Evolutionary conservation across 164 flowering plant species (phyloP), one percentile per base, ranked within the genome.

Genomic region (Tinospora cordifolia): DNA sequence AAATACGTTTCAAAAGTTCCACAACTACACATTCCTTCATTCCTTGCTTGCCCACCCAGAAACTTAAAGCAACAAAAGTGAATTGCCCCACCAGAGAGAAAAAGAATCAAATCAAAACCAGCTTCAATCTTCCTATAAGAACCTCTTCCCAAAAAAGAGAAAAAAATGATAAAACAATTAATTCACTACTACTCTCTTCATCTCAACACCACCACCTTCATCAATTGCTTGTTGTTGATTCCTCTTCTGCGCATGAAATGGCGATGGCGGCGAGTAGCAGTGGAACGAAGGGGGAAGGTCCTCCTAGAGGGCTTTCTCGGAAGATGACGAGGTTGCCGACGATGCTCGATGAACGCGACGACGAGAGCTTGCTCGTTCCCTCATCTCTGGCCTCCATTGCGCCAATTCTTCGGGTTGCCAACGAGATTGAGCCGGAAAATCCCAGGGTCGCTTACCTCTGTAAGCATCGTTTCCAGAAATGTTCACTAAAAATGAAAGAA

Each of bases 341-440:
- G 24, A 63, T 66, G 72, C 26, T 72, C 10, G 78, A 75, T 24
- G 69, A 72, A 2, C 57, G 59, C 2, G 82, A 76, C 26, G 78
- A 79, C 15, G 75, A 58, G 54, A 51, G 15, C 25, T 71, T 6
- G 76, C 86, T 86, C 58, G 90, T 90, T 66, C 96, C 98, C 17
- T 89, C 98, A 9, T 87, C 93, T 8, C 84, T 90, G 17, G 83
- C 84, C 36, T 83, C 83, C 72, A 84, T 92, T 59, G 88, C 83
- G 44, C 98, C 98, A 0, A 88, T 90, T 77, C 93, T 90, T 39
- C 88, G 96, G n/a, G 96, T 92, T 47, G 98, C 98, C 22, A 90
- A 92, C 76, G 94, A 88, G 75, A 83, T 92, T 13, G 94, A 90
- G 79, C 68, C 81, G 12, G 78, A 75, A 57, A 88, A 92, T 66